A percentile compares a stretch with the other conserved stretches of the same genome.
These are phyloP conservation scores for Yamadazyma membranifaciens DNA, from an alignment of 1,139 yeast species.

Conservation along the genomic window DNA sequence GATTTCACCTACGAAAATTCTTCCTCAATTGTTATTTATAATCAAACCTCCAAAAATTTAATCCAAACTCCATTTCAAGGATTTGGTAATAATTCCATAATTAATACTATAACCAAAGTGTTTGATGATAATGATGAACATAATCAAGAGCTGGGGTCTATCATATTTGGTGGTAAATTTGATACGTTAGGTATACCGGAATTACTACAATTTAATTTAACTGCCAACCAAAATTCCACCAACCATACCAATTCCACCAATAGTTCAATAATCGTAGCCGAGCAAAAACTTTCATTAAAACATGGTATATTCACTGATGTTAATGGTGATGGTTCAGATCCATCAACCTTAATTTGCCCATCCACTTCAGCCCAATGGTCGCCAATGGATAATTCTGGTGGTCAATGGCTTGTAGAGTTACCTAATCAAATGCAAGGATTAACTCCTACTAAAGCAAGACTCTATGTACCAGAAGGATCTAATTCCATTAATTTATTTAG, in stretches of 20 bases:
- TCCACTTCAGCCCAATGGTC: conserved; percentile 50
- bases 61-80: conserved; percentile 70
- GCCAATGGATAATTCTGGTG: conserved; percentile 49
- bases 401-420: conserved; percentile 66
- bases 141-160: conserved; percentile 29
- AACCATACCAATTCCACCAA: conserved; percentile 29
- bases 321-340: conserved; percentile 41
- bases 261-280: conserved; percentile 48
- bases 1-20: conserved; percentile 56
- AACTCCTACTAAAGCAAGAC: conserved; percentile 70
- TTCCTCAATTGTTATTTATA: conserved; percentile 67
- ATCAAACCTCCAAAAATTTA: conserved; percentile 44
- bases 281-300: conserved; percentile 65
- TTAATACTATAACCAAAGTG: conserved; percentile 64
- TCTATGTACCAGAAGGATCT: conserved; percentile 58
- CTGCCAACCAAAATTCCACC: conserved; percentile 22
- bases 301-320: conserved; percentile 60
- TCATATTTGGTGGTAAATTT: conserved; percentile 82
- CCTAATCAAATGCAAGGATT: conserved; percentile 53
- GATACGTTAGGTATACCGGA: conserved; percentile 56
- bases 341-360: conserved; percentile 60
- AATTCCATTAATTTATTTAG: conserved; percentile 67
- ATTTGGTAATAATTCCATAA: conserved; percentile 57
- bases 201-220: conserved; percentile 35
- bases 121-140: conserved; percentile 28